Evolutionary conservation across 805 yeast genomes (phyloP), one percentile per base, ranked within the genome.

Genomic region (Priceomyces melissophilus): DNA sequence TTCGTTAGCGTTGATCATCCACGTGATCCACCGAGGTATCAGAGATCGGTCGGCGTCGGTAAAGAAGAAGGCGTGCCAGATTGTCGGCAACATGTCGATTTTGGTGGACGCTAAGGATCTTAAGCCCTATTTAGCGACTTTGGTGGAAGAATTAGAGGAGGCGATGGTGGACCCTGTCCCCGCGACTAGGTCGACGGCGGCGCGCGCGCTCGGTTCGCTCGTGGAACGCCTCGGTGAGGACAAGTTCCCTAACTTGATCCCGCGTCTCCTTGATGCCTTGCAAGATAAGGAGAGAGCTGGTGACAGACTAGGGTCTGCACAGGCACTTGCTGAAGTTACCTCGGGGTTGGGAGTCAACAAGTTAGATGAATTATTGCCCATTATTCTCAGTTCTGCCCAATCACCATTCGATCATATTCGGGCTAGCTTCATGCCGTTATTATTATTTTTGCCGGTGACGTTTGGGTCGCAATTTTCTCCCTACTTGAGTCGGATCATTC

Each of bases 151-250:
- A 52, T 76, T 93, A 45, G 96, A 93, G 61, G 73, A 78, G 32
- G 95, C 98, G 4, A 91, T 93, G 96, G 96, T 95, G 38, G 99
- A 93, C 53, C 99, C 99, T 1, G 99, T 93, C 39, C 96, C 98
- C 26, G 87, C 82, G 32, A 93, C 99, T 0, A 81, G 98, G 60
- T 95, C 98, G 1, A 93, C 96, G 14, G 98, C 98, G 16, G 90
- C 97, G 14, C 81, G 97, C 65, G 99, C 99, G 0, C 69, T 93
- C 38, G 99, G 99, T 51, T 88, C 97, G 0, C 73, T 93, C 47
- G 96, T 95, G 36, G 98, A 93, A 61, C 91, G 90, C 60, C 73
- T 93, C 31, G 99, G 99, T 41, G 99, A 93, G 65, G 96, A 87
- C 35, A 83, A 80, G 51, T 90, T 93, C 87, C 97, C 99, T 28